Conservation (phyloP, 805 yeast genomes). For the Cyberlindnera suaveolens region DNA sequence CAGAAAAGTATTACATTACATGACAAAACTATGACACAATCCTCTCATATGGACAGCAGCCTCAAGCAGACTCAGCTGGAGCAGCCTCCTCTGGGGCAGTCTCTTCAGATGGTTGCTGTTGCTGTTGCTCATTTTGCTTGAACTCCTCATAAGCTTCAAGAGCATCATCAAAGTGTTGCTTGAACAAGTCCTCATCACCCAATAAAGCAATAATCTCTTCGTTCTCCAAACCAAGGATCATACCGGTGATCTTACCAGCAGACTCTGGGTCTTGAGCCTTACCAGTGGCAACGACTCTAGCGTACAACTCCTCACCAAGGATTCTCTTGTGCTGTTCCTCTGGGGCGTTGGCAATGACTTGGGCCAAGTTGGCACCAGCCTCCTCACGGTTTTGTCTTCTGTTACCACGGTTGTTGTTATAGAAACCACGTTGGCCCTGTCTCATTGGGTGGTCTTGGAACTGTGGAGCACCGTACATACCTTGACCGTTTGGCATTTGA, state of each 20-base stretch:
- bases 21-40: neutral
- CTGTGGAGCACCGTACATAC: conserved; percentile 78
- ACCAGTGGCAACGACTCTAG: conserved; percentile 80
- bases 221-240: conserved; percentile 94
- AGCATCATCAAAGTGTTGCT: conserved; percentile 91
- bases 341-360: conserved; percentile 57
- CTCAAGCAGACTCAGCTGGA: conserved; percentile 13
- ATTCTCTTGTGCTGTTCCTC: conserved; percentile 94
- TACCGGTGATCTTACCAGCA: conserved; percentile 98
- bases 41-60: neutral
- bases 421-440: conserved; percentile 33
- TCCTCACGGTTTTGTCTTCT: conserved; percentile 32
- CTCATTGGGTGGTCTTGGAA: conserved; percentile 57
- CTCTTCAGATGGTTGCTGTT: conserved; percentile 10
- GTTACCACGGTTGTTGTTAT: conserved; percentile 35
- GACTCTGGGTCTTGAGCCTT: conserved; percentile 88
- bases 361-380: conserved; percentile 42
- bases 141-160: conserved; percentile 88
- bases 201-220: conserved; percentile 82
- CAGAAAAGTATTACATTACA: neutral
- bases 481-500: conserved; percentile 60
- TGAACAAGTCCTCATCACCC: conserved; percentile 85
- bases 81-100: conserved; percentile 12
- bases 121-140: conserved; percentile 36
- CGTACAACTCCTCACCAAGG: conserved; percentile 95